A percentile compares a stretch with the other conserved stretches of the same genome.
phyloP scores from a whole-genome alignment of 2,329 filamentous ascomycete species.

The Septoria linicola region DNA sequence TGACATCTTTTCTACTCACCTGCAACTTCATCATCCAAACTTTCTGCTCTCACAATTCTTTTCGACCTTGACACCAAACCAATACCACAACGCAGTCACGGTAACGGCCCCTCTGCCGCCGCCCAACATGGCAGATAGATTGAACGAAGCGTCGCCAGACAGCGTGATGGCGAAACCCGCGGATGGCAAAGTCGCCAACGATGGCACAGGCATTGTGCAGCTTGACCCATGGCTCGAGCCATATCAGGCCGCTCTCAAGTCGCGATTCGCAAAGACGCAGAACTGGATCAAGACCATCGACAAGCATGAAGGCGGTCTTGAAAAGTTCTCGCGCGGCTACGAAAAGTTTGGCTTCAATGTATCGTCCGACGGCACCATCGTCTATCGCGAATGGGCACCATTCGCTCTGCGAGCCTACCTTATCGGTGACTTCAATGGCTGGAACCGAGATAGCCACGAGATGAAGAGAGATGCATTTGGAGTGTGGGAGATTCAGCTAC shows the following conservation, averaged over 20 bases:
- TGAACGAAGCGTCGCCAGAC: slow-evolving; percentile 49
- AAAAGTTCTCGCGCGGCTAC: slow-evolving; percentile 85
- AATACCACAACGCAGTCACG: neutral
- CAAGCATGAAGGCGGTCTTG: slow-evolving; percentile 79
- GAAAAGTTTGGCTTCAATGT: slow-evolving; percentile 86
- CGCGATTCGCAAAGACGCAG: slow-evolving; percentile 75
- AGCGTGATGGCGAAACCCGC: slow-evolving; percentile 47
- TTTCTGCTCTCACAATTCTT: neutral
- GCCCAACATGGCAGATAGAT: slow-evolving; percentile 38
- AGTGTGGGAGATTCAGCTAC: slow-evolving; percentile 79
- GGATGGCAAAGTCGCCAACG: slow-evolving; percentile 58
- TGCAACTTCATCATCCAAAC: neutral
- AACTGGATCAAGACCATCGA: slow-evolving; percentile 85
- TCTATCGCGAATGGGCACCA: slow-evolving; percentile 94
- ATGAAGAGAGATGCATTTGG: slow-evolving; percentile 87
- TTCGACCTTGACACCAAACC: neutral
- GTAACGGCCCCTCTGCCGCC: slow-evolving; percentile 2
- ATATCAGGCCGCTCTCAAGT: slow-evolving; percentile 73
- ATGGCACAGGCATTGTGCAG: slow-evolving; percentile 77
- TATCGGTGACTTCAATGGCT: slow-evolving; percentile 93
- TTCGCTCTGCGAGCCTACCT: slow-evolving; percentile 82
- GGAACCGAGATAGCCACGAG: slow-evolving; percentile 77
- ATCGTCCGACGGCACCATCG: slow-evolving; percentile 76
- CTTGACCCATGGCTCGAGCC: slow-evolving; percentile 89
- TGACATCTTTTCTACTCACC: neutral